Percentiles rank a stretch among this genome's conserved stretches.
Evolutionary conservation across 768 basidiomycete species (phyloP).

Genomic region (Cubamyces sp.): DNA sequence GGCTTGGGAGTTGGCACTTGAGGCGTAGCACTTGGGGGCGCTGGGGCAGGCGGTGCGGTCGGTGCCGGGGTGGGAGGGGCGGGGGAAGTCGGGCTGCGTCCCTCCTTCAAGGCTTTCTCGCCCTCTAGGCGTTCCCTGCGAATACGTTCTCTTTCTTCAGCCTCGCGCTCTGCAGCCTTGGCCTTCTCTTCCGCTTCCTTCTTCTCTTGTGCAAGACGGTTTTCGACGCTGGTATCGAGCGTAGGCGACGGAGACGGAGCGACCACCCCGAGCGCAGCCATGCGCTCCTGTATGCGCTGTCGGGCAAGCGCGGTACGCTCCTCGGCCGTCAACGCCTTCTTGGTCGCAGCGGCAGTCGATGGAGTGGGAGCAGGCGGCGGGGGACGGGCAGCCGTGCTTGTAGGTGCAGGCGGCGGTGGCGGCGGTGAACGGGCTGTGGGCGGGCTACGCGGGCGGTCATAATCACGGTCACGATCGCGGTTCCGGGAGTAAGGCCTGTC

Average conservation of each 20-base stretch:
- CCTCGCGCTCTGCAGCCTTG: conserved; percentile 75
- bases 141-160: conserved; percentile 75
- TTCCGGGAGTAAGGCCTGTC: conserved; percentile 42
- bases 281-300: conserved; percentile 81
- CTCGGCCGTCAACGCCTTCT: conserved; percentile 77
- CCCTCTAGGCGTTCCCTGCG: conserved; percentile 75
- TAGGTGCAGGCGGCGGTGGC: conserved; percentile 51
- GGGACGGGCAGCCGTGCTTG: conserved; percentile 44
- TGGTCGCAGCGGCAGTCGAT: conserved; percentile 62
- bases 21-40: conserved; percentile 36
- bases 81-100: conserved; percentile 40
- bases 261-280: conserved; percentile 79
- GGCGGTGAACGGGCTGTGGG: conserved; percentile 52
- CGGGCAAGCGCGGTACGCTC: conserved; percentile 84
- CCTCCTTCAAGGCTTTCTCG: conserved; percentile 68
- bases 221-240: conserved; percentile 82
- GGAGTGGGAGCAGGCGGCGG: conserved; percentile 57
- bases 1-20: conserved; percentile 46
- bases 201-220: conserved; percentile 83
- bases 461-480: conserved; percentile 44
- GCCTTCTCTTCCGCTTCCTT: conserved; percentile 90
- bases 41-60: conserved; percentile 31
- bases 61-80: conserved; percentile 37
- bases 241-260: conserved; percentile 46
- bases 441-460: conserved; percentile 39